Conservation (phyloP, 1,284 basidiomycete genomes). For the Ustilago trichophora region DNA sequence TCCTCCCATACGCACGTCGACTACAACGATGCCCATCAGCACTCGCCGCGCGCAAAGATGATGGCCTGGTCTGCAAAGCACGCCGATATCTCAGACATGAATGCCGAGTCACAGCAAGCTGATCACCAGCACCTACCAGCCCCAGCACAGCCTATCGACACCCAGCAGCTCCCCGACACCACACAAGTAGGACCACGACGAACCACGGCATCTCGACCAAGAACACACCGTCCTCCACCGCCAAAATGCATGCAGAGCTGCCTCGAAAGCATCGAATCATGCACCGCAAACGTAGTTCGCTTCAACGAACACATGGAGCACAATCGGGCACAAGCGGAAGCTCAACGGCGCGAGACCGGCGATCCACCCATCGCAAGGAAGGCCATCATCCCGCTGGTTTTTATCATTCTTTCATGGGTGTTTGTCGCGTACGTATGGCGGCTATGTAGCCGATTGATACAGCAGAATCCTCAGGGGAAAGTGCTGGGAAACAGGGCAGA, state of each 20-base stretch:
- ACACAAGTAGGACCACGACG: slow-evolving; percentile 1
- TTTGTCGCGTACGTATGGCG: slow-evolving; percentile 56
- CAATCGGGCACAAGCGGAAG: slow-evolving; percentile 16
- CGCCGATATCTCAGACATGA: background rate
- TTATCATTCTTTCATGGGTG: slow-evolving; percentile 57
- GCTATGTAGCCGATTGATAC: slow-evolving; percentile 45
- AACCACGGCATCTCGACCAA: background rate
- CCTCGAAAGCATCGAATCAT: slow-evolving; percentile 35
- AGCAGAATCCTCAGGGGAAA: slow-evolving; percentile 22
- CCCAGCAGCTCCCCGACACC: background rate
- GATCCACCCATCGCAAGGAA: slow-evolving; percentile 42
- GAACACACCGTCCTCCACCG: slow-evolving; percentile 25
- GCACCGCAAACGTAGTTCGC: slow-evolving; percentile 32
- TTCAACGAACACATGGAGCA: slow-evolving; percentile 48
- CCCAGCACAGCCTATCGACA: background rate
- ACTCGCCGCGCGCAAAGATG: slow-evolving; percentile 19
- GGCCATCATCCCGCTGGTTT: slow-evolving; percentile 50
- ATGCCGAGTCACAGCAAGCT: too few relatives aligned
- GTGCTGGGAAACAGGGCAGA: slow-evolving; percentile 30
- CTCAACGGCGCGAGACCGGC: slow-evolving; percentile 22
- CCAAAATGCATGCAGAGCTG: slow-evolving; percentile 47
- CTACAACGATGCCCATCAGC: background rate
- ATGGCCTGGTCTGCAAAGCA: slow-evolving; percentile 1
- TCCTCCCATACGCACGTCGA: slow-evolving; percentile 38
- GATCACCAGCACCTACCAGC: background rate